Base-by-base conservation (phyloP, 2,329 filamentous ascomycete genomes). In the Aspergillus fijiensis region DNA sequence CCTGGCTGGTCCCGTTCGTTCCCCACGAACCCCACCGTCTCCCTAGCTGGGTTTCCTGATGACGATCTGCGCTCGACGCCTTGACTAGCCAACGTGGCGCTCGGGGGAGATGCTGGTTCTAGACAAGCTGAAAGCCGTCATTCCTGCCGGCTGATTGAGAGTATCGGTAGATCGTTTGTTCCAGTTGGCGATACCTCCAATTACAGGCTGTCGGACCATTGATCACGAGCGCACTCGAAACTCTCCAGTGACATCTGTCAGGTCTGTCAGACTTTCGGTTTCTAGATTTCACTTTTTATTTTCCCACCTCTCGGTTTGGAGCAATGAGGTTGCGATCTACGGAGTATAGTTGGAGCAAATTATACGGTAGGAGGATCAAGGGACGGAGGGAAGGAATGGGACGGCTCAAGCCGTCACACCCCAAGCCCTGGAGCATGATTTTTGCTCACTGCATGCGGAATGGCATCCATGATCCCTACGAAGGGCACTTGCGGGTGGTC, bases 31-130 rank as follows among this genome's bases (percentile, higher is more conserved):
- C 63, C 39, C 56, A 63, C 59, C 29, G 31, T 35, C 39, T 45
- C 23, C 19, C 31, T 59, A 49, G 57, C 50, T 25, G 16, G 48
- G 48, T 55, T 62, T 55, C 57, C 53, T 65, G 61, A 66, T 65
- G 61, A 65, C 54, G 65, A 67, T 67, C 64, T 65, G 58, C 63
- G 57, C 23, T 56, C 55, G 54, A 55, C 60, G 62, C 50, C 61
- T 61, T 56, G 57, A 54, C 55, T 59, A 60, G 51, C 60, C 55
- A 59, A 58, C 60, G 59, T 65, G 61, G 60, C 58, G 51, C 51
- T 60, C 39, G 50, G 39, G 42, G 53, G 21, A 47, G 48, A 51
- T 53, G 25, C 31, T 52, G 14, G 51, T 39, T 59, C 57, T 58
- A 60, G 56, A 57, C 61, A 59, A 50, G 49, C 23, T 51, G 39